Conservation (phyloP, 2,329 filamentous ascomycete genomes). For the Penicillium sp. region DNA sequence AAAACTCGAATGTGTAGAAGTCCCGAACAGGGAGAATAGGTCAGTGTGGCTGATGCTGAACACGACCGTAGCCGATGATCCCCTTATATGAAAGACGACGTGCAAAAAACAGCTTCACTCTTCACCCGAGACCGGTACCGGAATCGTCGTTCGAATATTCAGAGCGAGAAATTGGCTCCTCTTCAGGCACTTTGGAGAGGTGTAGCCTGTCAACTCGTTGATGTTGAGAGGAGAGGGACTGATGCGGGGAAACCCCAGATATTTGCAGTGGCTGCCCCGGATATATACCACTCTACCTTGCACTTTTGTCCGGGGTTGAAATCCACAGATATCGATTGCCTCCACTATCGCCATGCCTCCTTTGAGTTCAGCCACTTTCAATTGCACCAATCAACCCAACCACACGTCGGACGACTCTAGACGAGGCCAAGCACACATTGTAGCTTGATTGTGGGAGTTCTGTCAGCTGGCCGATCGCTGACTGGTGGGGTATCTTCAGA, state of each 20-base stretch:
- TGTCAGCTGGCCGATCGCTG: conserved; percentile 16
- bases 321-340: neutral
- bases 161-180: neutral
- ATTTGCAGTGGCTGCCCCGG: conserved; percentile 9
- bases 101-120: too few species aligned
- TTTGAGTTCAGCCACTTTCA: too few species aligned
- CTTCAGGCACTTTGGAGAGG: neutral
- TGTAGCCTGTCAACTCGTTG: neutral
- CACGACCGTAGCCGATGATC: neutral
- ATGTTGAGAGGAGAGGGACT: too few species aligned
- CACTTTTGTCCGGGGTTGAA: neutral
- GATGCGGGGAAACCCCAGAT: too few species aligned
- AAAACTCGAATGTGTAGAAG: neutral
- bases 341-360: neutral
- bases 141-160: neutral
- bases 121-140: too few species aligned
- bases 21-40: neutral
- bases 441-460: conserved; percentile 13
- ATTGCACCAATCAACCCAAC: conserved; percentile 10
- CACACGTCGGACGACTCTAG: conserved; percentile 7
- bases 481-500: conserved; percentile 25
- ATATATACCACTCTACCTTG: conserved; percentile 10
- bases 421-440: conserved; percentile 16
- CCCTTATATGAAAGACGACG: too few species aligned
- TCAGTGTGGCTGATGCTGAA: neutral